A percentile compares a stretch with the other conserved stretches of the same genome.
Evolutionary conservation across 805 yeast genomes (phyloP).

Genomic region (Candida saitoana): DNA sequence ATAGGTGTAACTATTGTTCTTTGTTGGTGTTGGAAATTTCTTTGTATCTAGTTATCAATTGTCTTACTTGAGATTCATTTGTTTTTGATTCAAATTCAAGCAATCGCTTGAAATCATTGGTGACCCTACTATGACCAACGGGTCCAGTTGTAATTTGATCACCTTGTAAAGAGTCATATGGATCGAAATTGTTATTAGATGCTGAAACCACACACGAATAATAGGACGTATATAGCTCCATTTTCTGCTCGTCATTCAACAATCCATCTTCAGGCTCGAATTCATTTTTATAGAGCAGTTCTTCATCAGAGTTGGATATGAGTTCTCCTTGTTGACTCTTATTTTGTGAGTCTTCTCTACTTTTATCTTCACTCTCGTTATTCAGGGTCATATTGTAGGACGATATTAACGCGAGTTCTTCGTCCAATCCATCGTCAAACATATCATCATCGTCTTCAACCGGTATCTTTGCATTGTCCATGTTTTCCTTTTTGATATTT

Average conservation of each 20-base stretch:
- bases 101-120: not conserved
- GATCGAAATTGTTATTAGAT: slow-evolving; percentile 11
- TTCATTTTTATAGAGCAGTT: slow-evolving; percentile 15
- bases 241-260: slow-evolving; percentile 32
- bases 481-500: not conserved
- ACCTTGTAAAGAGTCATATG: slow-evolving; percentile 8
- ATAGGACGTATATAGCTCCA: slow-evolving; percentile 40
- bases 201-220: slow-evolving; percentile 13
- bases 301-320: slow-evolving; percentile 6
- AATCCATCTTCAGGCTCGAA: slow-evolving; percentile 34
- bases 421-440: slow-evolving; percentile 22
- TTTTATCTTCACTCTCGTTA: not conserved
- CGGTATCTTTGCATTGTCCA: not conserved
- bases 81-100: not conserved
- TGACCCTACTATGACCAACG: slow-evolving; percentile 16
- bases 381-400: not conserved
- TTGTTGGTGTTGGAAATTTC: not conserved
- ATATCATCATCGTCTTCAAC: slow-evolving; percentile 16
- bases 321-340: not conserved
- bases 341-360: not conserved
- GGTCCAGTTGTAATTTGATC: slow-evolving; percentile 4
- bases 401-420: slow-evolving; percentile 14
- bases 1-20: not conserved
- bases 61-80: not conserved
- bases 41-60: not conserved